A percentile compares a stretch with the other conserved stretches of the same genome.
Evolutionary conservation across 169 alveolate genomes (phyloP).

Genomic region (Plasmodium reichenowi): DNA sequence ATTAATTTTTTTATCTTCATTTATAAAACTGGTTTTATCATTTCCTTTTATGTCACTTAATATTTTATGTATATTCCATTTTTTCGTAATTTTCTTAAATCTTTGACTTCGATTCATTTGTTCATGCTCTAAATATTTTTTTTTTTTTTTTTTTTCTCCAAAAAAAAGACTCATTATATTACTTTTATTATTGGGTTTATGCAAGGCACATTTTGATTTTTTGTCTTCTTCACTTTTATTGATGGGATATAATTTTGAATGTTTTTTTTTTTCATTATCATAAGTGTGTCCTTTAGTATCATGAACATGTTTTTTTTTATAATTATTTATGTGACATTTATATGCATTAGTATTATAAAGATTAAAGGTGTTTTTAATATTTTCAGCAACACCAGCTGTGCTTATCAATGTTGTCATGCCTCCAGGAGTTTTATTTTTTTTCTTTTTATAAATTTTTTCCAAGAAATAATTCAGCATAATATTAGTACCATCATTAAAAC

Average conservation of each 20-base stretch:
- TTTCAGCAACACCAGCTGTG: background rate
- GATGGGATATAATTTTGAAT: background rate
- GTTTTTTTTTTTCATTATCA: constrained; percentile 1
- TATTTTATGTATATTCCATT: constrained; percentile 38
- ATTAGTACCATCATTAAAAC: constrained; percentile 73
- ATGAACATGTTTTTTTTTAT: constrained; percentile 14
- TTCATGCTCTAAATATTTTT: background rate
- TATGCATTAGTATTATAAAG: constrained; percentile 33
- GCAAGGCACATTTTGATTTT: background rate
- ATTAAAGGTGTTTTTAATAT: constrained; percentile 22
- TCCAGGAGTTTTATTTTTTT: constrained; percentile 19
- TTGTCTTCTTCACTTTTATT: constrained; percentile 53
- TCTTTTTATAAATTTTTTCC: constrained; percentile 56
- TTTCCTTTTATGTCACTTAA: constrained; percentile 19
- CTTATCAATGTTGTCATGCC: background rate
- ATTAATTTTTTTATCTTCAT: background rate
- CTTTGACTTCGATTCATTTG: background rate
- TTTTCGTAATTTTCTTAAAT: constrained; percentile 1
- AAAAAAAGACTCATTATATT: constrained; percentile 53
- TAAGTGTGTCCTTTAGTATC: background rate
- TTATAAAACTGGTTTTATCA: background rate
- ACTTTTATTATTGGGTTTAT: constrained; percentile 16
- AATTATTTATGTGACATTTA: constrained; percentile 17
- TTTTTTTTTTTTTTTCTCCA: constrained; percentile 51
- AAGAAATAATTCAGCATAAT: constrained; percentile 43